Evolutionary conservation across 2,329 filamentous ascomycete genomes (phyloP).

Genomic region (Alternaria solani): DNA sequence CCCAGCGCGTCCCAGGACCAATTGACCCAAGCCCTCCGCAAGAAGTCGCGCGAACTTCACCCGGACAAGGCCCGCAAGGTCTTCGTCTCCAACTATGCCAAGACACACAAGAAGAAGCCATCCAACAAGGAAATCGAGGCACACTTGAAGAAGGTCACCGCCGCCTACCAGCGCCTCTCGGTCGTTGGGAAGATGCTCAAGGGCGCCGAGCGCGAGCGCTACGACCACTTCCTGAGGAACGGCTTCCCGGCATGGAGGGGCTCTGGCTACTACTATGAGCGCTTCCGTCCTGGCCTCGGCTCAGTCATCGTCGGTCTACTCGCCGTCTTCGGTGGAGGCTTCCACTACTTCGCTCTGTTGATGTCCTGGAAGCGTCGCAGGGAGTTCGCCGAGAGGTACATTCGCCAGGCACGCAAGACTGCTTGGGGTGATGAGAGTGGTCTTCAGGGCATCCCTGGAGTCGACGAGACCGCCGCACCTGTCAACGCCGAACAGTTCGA

Average conservation of each 20-base stretch:
- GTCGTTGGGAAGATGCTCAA: constrained; percentile 87
- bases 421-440: constrained; percentile 87
- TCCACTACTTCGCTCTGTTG: constrained; percentile 86
- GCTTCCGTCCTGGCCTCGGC: constrained; percentile 89
- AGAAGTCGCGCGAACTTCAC: constrained; percentile 82
- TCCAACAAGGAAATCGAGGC: constrained; percentile 77
- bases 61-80: constrained; percentile 94
- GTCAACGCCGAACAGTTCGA: constrained; percentile 43
- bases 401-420: constrained; percentile 83
- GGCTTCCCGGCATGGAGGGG: constrained; percentile 97
- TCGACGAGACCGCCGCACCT: constrained; percentile 52
- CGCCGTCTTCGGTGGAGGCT: constrained; percentile 79
- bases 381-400: constrained; percentile 91
- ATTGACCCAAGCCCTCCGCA: constrained; percentile 92
- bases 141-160: constrained; percentile 80
- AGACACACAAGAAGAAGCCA: constrained; percentile 65
- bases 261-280: constrained; percentile 96
- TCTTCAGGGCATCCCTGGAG: constrained; percentile 71
- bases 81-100: constrained; percentile 73
- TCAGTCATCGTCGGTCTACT: constrained; percentile 84
- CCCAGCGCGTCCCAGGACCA: constrained; percentile 81
- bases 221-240: constrained; percentile 92
- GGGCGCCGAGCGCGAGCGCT: constrained; percentile 80
- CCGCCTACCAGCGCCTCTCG: constrained; percentile 83
- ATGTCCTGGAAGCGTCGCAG: constrained; percentile 89